phyloP scores from a whole-genome alignment of 2,329 filamentous ascomycete genomes.

The Phyllachora maydis region DNA sequence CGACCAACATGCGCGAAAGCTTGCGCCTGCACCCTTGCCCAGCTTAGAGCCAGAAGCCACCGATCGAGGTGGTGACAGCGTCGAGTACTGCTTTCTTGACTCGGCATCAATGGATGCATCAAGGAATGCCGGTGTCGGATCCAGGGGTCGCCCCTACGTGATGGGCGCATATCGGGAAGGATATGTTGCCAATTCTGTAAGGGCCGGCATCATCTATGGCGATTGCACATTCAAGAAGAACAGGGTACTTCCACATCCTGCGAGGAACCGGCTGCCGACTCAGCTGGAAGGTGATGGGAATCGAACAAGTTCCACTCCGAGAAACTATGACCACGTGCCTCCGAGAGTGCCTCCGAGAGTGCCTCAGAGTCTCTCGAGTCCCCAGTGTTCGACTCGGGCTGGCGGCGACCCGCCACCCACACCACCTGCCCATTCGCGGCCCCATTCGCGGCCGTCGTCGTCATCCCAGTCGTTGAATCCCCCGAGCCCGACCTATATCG shows the following conservation, averaged over 20 bases:
- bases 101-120: too few relatives aligned
- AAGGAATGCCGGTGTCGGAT: too few relatives aligned
- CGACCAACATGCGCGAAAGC: too few relatives aligned
- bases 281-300: conserved; percentile 1
- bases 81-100: too few relatives aligned
- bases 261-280: conserved; percentile 6
- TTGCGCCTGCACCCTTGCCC: too few relatives aligned
- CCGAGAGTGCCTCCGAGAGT: conserved; percentile 4
- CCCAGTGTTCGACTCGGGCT: conserved; percentile 2
- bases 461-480: conserved; percentile 22
- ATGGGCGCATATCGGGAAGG: too few relatives aligned
- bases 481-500: conserved; percentile 18
- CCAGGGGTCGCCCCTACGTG: too few relatives aligned
- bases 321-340: conserved; percentile 5
- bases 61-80: too few relatives aligned
- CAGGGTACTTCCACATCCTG: conserved; percentile 18
- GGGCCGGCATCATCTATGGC: too few relatives aligned
- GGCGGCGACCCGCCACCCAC: conserved; percentile 27
- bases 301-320: conserved; percentile 4
- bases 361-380: conserved; percentile 4
- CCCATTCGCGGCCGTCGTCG: conserved; percentile 34
- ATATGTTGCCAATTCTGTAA: too few relatives aligned
- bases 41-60: too few relatives aligned
- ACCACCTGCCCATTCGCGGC: conserved; percentile 38
- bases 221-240: conserved; percentile 23